Conservation (phyloP, 2,329 filamentous ascomycete species). For the Penicillium rolfsii region DNA sequence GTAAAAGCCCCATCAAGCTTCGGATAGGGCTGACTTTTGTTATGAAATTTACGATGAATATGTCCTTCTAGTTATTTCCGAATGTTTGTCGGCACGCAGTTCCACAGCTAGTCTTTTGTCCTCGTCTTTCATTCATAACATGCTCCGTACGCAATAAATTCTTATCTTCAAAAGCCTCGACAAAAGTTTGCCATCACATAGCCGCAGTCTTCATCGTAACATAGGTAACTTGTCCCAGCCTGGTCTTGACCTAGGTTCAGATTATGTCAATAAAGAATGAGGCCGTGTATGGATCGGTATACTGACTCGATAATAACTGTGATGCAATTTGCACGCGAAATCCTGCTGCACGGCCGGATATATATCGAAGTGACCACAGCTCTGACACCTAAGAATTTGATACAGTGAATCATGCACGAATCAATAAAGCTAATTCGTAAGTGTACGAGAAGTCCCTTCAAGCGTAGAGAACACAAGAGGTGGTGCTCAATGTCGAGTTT, state of each 20-base stretch:
- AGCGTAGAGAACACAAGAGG: background rate
- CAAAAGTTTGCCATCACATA: background rate
- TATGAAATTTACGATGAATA: constrained; percentile 31
- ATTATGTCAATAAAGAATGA: no score
- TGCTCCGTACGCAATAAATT: background rate
- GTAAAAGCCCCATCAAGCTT: background rate
- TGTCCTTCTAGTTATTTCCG: constrained; percentile 20
- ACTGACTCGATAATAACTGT: no score
- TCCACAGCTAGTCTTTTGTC: constrained; percentile 4
- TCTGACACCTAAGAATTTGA: no score
- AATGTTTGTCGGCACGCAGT: constrained; percentile 5
- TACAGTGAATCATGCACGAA: no score
- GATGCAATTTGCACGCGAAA: no score
- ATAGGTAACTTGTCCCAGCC: no score
- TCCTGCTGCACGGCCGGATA: no score
- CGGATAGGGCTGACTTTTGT: constrained; percentile 9
- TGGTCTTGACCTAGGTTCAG: no score
- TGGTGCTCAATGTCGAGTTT: background rate
- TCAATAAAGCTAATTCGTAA: background rate
- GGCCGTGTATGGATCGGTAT: no score
- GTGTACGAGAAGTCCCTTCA: background rate
- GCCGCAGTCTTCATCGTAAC: no score
- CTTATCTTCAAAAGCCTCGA: background rate
- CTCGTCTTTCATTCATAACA: background rate
- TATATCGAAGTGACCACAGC: no score